These are phyloP conservation scores for Pezicula rhizophila DNA, from an alignment of 2,329 filamentous ascomycete genomes.

Conservation along the genomic window DNA sequence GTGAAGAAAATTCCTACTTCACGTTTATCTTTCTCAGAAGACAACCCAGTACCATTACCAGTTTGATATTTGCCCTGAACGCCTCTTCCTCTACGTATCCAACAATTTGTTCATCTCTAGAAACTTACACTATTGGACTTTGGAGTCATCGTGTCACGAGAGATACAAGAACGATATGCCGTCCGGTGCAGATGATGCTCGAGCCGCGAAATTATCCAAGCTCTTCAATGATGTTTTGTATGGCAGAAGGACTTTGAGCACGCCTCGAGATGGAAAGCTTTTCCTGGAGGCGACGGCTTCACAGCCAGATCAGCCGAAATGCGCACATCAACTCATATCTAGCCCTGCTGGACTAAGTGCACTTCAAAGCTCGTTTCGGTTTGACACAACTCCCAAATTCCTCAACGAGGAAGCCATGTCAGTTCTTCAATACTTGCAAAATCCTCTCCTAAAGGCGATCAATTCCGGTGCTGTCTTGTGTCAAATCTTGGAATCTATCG, in stretches of 20 bases:
- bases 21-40: too few relatives aligned
- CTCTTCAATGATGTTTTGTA: conserved; percentile 34
- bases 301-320: conserved; percentile 33
- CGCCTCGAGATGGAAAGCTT: conserved; percentile 32
- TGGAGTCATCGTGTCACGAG: too few relatives aligned
- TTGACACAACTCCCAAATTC: conserved; percentile 36
- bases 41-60: too few relatives aligned
- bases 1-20: too few relatives aligned
- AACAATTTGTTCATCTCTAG: too few relatives aligned
- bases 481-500: conserved; percentile 38
- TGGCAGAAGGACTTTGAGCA: conserved; percentile 33
- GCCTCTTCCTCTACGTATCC: too few relatives aligned
- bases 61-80: not conserved
- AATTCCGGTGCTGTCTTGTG: conserved; percentile 30
- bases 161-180: not conserved
- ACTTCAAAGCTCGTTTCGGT: conserved; percentile 35
- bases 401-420: conserved; percentile 32
- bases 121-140: too few relatives aligned
- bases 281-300: conserved; percentile 43
- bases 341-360: conserved; percentile 28
- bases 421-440: conserved; percentile 31
- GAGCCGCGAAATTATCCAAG: conserved; percentile 26
- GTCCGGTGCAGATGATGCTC: conserved; percentile 4
- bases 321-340: conserved; percentile 34
- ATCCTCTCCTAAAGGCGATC: conserved; percentile 15